A percentile compares a stretch with the other conserved stretches of the same genome.
These are phyloP conservation scores for Alectoria sarmentosa DNA, from an alignment of 495 filamentous ascomycete genomes.

Conservation along the genomic window DNA sequence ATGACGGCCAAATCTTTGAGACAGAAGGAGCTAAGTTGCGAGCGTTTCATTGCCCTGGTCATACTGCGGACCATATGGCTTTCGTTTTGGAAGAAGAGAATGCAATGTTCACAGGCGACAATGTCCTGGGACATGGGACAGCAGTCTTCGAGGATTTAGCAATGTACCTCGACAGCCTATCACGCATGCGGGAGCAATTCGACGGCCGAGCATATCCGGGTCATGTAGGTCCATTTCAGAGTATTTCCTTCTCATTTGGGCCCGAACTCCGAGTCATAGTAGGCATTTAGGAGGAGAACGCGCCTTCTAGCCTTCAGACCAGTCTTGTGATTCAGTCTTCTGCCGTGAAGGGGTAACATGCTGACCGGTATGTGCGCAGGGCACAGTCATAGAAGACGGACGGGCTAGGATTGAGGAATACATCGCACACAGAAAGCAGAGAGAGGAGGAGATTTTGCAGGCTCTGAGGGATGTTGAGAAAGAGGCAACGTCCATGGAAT, in stretches of 20 bases:
- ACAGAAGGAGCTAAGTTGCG: constrained; percentile 71
- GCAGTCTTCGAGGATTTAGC: constrained; percentile 81
- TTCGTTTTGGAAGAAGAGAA: constrained; percentile 66
- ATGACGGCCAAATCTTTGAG: constrained; percentile 63
- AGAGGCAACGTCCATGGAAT: constrained; percentile 55
- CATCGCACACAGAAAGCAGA: constrained; percentile 66
- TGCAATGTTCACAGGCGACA: constrained; percentile 91
- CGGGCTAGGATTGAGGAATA: constrained; percentile 66
- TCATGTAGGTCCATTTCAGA: neutral
- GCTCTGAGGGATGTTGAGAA: constrained; percentile 46
- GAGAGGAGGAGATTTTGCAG: constrained; percentile 75
- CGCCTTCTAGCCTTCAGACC: neutral
- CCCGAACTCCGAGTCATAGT: neutral
- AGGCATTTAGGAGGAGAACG: neutral
- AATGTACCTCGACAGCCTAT: constrained; percentile 64
- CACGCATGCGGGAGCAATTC: constrained; percentile 60
- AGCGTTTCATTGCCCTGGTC: constrained; percentile 75
- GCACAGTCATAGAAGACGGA: constrained; percentile 63
- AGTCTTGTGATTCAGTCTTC: neutral
- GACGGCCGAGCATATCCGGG: constrained; percentile 75
- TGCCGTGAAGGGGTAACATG: neutral
- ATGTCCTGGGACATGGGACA: constrained; percentile 89
- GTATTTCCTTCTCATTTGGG: neutral
- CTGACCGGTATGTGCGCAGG: constrained; percentile 43
- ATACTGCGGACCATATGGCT: constrained; percentile 79